These are phyloP conservation scores for Lactarius indigo DNA, from an alignment of 768 basidiomycete species.

Conservation along the genomic window DNA sequence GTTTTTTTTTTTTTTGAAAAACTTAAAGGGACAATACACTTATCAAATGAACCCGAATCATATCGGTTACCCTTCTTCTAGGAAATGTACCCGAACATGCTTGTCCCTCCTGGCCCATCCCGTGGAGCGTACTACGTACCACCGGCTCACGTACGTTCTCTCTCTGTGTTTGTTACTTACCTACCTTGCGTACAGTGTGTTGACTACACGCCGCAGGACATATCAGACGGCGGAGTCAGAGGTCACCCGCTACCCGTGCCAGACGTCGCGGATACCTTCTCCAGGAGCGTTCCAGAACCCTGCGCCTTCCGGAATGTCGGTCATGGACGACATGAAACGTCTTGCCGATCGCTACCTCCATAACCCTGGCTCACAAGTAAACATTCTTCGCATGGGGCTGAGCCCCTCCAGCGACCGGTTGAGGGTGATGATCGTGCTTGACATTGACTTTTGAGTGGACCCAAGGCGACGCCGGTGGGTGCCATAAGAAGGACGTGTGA, in stretches of 20 bases:
- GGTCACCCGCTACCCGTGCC: neutral
- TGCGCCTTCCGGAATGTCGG: neutral
- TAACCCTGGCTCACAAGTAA: neutral
- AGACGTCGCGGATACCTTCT: neutral
- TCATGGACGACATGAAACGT: neutral
- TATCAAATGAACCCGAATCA: neutral
- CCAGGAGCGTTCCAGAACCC: neutral
- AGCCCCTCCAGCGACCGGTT: neutral
- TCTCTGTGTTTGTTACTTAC: neutral
- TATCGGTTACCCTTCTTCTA: neutral
- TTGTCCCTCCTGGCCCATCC: neutral
- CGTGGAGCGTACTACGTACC: neutral
- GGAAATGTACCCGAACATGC: neutral
- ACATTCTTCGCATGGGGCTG: neutral
- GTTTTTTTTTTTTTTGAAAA: neutral
- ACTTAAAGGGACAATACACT: neutral
- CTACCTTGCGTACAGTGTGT: neutral
- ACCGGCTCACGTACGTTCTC: neutral
- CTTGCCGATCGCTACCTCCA: neutral
- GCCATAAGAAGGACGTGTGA: too few relatives aligned
- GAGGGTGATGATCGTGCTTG: neutral
- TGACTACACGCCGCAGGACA: neutral
- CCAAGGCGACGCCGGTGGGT: too few relatives aligned
- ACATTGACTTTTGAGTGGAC: neutral
- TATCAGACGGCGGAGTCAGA: neutral